A percentile compares a stretch with the other conserved stretches of the same genome.
Conservation (phyloP, 1,284 basidiomycete genomes). For the Phellinidium pouzarii region DNA sequence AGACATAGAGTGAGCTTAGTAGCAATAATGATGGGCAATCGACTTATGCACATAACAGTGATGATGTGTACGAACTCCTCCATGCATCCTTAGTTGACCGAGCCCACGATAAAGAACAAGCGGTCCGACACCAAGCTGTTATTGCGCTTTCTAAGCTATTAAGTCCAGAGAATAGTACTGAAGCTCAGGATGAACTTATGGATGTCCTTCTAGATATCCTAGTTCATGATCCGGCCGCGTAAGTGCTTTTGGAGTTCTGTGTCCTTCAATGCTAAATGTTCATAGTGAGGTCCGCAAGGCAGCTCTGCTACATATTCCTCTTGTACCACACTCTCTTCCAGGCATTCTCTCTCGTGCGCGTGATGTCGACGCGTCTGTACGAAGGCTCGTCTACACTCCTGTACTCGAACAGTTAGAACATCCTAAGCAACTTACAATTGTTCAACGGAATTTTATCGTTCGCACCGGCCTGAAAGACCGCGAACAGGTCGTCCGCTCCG, state of each 20-base stretch:
- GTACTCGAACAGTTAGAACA: slow-evolving; percentile 53
- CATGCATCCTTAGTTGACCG: slow-evolving; percentile 70
- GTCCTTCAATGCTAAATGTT: slow-evolving; percentile 5
- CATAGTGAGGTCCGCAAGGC: slow-evolving; percentile 17
- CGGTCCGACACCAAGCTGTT: slow-evolving; percentile 80
- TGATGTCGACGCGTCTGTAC: slow-evolving; percentile 79
- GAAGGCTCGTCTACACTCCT: slow-evolving; percentile 75
- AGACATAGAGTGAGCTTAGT: slow-evolving; percentile 69
- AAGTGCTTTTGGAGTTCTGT: slow-evolving; percentile 29
- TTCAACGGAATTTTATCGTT: slow-evolving; percentile 74
- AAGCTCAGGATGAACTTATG: slow-evolving; percentile 58
- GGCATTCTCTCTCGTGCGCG: slow-evolving; percentile 76
- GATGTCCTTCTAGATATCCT: slow-evolving; percentile 72
- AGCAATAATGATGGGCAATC: slow-evolving; percentile 1
- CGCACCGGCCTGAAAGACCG: slow-evolving; percentile 85
- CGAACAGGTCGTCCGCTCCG: slow-evolving; percentile 73
- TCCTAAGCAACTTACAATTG: slow-evolving; percentile 63
- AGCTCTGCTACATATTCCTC: slow-evolving; percentile 66
- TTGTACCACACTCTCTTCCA: slow-evolving; percentile 57
- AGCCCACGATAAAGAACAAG: slow-evolving; percentile 78
- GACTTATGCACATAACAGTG: slow-evolving; percentile 39
- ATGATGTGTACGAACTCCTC: slow-evolving; percentile 73
- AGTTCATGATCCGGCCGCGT: slow-evolving; percentile 75
- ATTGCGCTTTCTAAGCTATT: slow-evolving; percentile 82
- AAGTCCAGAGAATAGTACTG: slow-evolving; percentile 57